Evolutionary conservation across 805 yeast genomes (phyloP), one percentile per base, ranked within the genome.

Genomic region (Candida tammaniensis): DNA sequence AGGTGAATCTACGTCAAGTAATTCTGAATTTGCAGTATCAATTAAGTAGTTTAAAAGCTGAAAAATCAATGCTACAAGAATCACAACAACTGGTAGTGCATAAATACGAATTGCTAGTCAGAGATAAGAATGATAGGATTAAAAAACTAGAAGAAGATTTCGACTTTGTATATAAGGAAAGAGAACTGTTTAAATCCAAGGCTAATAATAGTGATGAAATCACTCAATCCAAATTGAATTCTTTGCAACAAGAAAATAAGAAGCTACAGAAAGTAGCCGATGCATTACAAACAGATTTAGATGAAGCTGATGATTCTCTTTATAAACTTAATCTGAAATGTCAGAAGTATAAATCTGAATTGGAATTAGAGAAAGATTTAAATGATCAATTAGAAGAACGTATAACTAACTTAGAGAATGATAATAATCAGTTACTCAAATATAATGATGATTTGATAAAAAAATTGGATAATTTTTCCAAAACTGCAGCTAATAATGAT

Each of bases 381-480:
- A 62, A 54, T 35, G 58, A 56, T 30, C 70, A 71, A 17, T 59
- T 72, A 14, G 60, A 59, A 17, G 64, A 56, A 36, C 56, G 72
- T 47, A 35, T 61, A 36, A 39, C 55, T 33, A 33, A 53, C 23
- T 42, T 66, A 37, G 49, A 67, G 27, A 27, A 31, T 3, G 51
- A 45, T 13, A 49, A 48, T 17, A 30, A 38, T 6, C 40, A 46
- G 22, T 27, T 53, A 20, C 35, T 39, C 25, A 34, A 40, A 24
- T 39, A 56, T 18, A 65, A 64, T 31, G 61, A 57, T 25, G 59
- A 58, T 4, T 46, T 59, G 29, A 45, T 59, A 8, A 46, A 47
- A 18, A 46, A 48, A 30, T 29, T 59, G 10, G 37, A 51, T 19
- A 27, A 47, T 30, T 33, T 38, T n/a, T 28, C 56, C 5, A 39